These are phyloP conservation scores for Evansstolkia leycettana DNA, from an alignment of 495 filamentous ascomycete species.

Conservation along the genomic window DNA sequence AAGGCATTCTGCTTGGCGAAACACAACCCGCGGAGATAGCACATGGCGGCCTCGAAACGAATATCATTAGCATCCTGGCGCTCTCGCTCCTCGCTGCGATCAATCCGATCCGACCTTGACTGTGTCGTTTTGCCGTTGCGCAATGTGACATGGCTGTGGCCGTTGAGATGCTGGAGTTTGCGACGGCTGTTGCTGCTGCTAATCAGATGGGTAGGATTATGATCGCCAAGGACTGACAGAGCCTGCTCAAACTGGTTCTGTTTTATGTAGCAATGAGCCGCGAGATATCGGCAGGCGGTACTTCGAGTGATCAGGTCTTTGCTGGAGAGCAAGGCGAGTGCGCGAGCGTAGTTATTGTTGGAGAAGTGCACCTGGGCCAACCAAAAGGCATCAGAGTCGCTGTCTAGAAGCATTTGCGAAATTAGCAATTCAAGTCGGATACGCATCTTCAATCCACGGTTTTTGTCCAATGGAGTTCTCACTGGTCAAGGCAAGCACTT, in stretches of 20 bases:
- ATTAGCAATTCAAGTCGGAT: not conserved
- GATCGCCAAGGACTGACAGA: slow-evolving; percentile 76
- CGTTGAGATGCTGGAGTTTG: slow-evolving; percentile 39
- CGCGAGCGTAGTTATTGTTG: slow-evolving; percentile 85
- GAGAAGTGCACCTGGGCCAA: slow-evolving; percentile 90
- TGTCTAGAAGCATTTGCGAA: slow-evolving; percentile 45
- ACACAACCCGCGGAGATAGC: slow-evolving; percentile 84
- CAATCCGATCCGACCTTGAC: slow-evolving; percentile 36
- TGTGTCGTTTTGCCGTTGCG: slow-evolving; percentile 31
- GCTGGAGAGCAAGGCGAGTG: slow-evolving; percentile 71
- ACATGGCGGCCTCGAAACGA: slow-evolving; percentile 92
- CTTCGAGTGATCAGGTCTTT: slow-evolving; percentile 73
- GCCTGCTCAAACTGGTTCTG: slow-evolving; percentile 84
- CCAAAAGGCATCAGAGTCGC: slow-evolving; percentile 85
- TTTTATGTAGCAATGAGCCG: slow-evolving; percentile 85
- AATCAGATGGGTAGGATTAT: slow-evolving; percentile 80
- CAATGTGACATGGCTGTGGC: slow-evolving; percentile 35
- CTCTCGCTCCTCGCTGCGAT: slow-evolving; percentile 51
- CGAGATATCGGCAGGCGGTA: slow-evolving; percentile 79
- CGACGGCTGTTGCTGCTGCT: slow-evolving; percentile 53
- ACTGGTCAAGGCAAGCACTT: slow-evolving; percentile 90
- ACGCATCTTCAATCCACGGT: too few relatives aligned
- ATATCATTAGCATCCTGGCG: slow-evolving; percentile 58
- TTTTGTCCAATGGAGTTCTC: slow-evolving; percentile 6
- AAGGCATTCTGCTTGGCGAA: slow-evolving; percentile 97